Conservation (phyloP, 441 rosid genomes). For the Eruca vesicaria region DNA sequence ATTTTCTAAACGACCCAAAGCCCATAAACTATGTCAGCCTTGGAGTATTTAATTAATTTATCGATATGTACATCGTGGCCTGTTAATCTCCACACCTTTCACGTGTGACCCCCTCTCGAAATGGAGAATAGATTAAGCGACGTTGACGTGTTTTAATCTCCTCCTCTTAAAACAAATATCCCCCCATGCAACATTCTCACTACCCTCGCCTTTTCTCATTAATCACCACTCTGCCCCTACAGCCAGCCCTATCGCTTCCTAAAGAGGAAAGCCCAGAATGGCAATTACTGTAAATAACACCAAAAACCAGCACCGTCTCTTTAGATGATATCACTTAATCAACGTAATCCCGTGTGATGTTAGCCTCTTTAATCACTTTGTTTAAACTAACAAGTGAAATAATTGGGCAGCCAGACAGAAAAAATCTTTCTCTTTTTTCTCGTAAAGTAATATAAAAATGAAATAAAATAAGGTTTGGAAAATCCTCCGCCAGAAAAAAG, state of each 20-base stretch:
- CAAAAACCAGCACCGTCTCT: conserved; percentile 2
- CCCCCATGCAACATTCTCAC: conserved; percentile 29
- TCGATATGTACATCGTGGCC: conserved; percentile 23
- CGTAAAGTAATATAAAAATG: neutral
- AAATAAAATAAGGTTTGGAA: conserved; percentile 25
- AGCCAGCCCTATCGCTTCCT: neutral
- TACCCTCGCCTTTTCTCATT: neutral
- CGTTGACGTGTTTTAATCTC: conserved; percentile 36
- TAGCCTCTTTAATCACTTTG: neutral
- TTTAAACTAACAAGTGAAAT: neutral
- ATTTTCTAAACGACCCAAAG: neutral
- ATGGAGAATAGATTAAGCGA: conserved; percentile 34
- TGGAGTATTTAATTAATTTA: neutral
- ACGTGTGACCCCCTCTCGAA: conserved; percentile 25
- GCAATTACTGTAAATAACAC: conserved; percentile 17
- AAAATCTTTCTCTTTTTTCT: conserved; percentile 6
- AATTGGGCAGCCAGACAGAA: conserved; percentile 3
- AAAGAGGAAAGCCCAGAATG: neutral
- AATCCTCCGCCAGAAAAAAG: conserved; percentile 31
- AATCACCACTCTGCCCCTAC: conserved; percentile 18
- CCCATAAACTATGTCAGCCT: neutral
- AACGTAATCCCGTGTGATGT: conserved; percentile 23
- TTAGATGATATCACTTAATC: conserved; percentile 13
- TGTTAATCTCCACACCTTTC: conserved; percentile 34
- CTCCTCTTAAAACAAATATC: conserved; percentile 31